phyloP scores from a whole-genome alignment of 1,284 basidiomycete species.

The Ganoderma lucidum region DNA sequence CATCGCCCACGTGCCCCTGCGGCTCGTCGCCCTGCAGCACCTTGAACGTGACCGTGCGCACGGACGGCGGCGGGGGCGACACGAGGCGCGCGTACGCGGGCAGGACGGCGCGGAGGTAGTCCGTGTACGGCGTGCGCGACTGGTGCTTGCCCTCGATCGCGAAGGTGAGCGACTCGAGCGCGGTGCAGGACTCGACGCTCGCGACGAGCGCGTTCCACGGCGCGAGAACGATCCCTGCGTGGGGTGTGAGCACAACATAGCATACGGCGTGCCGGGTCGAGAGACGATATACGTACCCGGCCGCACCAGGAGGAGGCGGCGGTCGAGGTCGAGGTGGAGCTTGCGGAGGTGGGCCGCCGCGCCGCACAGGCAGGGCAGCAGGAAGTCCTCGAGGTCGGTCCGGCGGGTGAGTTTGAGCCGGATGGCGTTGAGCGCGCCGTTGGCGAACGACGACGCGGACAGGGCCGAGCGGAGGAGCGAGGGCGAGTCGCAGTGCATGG shows the following conservation, averaged over 20 bases:
- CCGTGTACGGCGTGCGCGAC: not conserved
- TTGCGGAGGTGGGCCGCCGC: not conserved
- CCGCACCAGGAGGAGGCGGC: not conserved
- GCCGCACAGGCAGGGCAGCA: not conserved
- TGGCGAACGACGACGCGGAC: not conserved
- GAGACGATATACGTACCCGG: not conserved
- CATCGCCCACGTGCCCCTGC: not conserved
- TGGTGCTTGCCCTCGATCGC: not conserved
- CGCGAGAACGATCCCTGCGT: not conserved
- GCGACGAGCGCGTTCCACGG: not conserved
- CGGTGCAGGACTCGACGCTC: not conserved
- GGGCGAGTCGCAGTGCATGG: not conserved
- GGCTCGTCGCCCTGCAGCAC: not conserved
- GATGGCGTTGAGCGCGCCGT: not conserved
- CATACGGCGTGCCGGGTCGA: not conserved
- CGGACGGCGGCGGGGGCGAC: not conserved
- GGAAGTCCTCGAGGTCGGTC: not conserved
- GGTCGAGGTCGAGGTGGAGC: constrained; percentile 1
- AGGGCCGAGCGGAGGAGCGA: not conserved
- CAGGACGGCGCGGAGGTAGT: not conserved
- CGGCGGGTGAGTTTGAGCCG: not conserved
- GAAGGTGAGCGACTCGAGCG: not conserved
- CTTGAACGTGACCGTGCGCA: not conserved
- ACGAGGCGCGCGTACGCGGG: not conserved
- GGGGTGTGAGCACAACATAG: not conserved